Percentiles rank a stretch among this genome's conserved stretches.
These are phyloP conservation scores for Verticillium dahliae DNA, from an alignment of 2,329 filamentous ascomycete species.

Conservation along the genomic window DNA sequence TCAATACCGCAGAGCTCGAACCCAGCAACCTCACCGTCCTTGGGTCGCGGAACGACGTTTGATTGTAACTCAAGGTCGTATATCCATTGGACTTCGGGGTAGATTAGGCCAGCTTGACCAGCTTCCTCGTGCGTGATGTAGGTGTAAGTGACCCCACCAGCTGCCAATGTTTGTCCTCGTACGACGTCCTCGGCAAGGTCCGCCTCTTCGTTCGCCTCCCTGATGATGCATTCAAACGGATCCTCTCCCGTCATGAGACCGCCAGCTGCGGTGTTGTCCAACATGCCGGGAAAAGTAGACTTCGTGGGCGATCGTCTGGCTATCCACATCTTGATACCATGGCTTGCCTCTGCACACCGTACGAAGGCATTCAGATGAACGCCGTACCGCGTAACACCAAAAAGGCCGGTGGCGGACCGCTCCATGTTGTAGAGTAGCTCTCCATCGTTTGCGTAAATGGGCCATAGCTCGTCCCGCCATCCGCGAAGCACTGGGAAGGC, in stretches of 20 bases:
- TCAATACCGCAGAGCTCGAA: constrained; percentile 74
- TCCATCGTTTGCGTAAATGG: constrained; percentile 61
- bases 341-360: constrained; percentile 24
- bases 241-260: constrained; percentile 74
- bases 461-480: constrained; percentile 78
- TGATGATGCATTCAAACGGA: constrained; percentile 73
- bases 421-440: constrained; percentile 69
- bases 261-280: constrained; percentile 91
- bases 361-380: constrained; percentile 77
- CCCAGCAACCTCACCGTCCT: constrained; percentile 82
- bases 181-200: constrained; percentile 67
- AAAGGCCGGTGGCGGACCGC: constrained; percentile 64
- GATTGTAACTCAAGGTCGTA: constrained; percentile 77
- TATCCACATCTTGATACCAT: constrained; percentile 75
- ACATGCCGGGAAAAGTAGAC: constrained; percentile 82
- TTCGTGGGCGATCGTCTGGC: constrained; percentile 70
- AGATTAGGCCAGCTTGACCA: constrained; percentile 74
- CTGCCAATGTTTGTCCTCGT: constrained; percentile 47
- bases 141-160: constrained; percentile 76
- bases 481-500: constrained; percentile 69
- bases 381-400: constrained; percentile 73
- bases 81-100: constrained; percentile 86
- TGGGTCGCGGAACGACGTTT: constrained; percentile 64
- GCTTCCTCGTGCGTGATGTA: constrained; percentile 74
- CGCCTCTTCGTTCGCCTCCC: constrained; percentile 87